These are phyloP conservation scores for Casuarina equisetifolia DNA, from an alignment of 306 rosid genomes.

Conservation along the genomic window DNA sequence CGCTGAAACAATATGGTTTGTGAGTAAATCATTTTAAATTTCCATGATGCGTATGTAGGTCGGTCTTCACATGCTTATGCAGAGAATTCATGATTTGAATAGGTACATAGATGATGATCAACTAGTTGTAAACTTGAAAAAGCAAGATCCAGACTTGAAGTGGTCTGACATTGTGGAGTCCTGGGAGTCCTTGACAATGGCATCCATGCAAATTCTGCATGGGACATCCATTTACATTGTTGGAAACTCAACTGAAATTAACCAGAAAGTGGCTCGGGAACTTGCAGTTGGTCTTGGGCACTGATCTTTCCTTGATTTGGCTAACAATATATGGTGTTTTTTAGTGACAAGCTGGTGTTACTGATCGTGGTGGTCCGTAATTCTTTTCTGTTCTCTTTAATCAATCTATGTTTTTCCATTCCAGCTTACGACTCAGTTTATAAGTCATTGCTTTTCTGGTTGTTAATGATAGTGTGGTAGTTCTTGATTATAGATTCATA, in stretches of 20 bases:
- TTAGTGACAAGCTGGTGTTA: neutral
- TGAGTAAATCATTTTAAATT: slow-evolving; percentile 22
- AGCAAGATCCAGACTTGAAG: slow-evolving; percentile 81
- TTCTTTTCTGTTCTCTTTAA: neutral
- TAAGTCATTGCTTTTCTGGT: neutral
- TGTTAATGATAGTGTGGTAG: neutral
- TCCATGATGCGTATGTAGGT: neutral
- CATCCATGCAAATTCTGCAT: slow-evolving; percentile 72
- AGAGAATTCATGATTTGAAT: slow-evolving; percentile 28
- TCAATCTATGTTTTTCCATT: neutral
- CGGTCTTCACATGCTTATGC: slow-evolving; percentile 17
- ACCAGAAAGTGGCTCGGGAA: slow-evolving; percentile 81
- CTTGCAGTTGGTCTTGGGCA: slow-evolving; percentile 93
- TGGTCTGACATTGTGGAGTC: slow-evolving; percentile 90
- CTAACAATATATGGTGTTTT: neutral
- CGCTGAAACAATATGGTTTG: slow-evolving; percentile 89
- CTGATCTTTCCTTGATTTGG: slow-evolving; percentile 10
- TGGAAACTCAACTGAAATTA: slow-evolving; percentile 80
- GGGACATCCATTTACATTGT: slow-evolving; percentile 81
- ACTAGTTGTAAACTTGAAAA: slow-evolving; percentile 81
- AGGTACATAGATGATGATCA: slow-evolving; percentile 92
- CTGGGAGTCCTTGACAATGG: slow-evolving; percentile 83
- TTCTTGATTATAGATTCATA: neutral
- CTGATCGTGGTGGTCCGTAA: neutral
- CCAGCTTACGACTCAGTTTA: neutral